Conservation (phyloP, 139 green algal species). For the Tetraselmis striata region DNA sequence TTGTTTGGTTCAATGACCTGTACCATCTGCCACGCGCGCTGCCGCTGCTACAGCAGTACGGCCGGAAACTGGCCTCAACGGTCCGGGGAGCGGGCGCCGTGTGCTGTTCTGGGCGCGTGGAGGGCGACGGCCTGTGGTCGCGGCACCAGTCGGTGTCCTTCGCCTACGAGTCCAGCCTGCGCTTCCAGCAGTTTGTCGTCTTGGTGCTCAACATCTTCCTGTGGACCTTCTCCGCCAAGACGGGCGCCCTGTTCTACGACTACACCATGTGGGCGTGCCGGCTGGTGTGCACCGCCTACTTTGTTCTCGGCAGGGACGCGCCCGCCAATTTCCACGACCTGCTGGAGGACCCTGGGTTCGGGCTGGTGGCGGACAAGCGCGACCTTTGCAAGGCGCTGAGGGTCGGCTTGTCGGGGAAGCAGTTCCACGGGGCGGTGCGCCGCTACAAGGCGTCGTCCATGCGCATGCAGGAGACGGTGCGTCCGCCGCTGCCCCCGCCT, state of each 20-base stretch:
- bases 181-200: background rate
- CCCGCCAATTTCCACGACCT: background rate
- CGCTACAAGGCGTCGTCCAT: background rate
- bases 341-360: background rate
- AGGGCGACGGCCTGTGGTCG: background rate
- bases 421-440: background rate
- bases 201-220: background rate
- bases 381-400: background rate
- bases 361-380: background rate
- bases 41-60: background rate
- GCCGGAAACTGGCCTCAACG: background rate
- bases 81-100: background rate
- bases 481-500: background rate
- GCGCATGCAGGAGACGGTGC: background rate
- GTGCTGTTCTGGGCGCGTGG: background rate
- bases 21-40: background rate
- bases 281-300: background rate
- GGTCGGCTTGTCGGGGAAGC: background rate
- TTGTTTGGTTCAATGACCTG: background rate
- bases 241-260: background rate
- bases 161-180: background rate
- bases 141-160: background rate
- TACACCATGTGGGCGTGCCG: background rate
- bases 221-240: background rate
- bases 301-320: background rate